Evolutionary conservation across 148 eudicot genomes (phyloP).

Genomic region (Chenopodium berlandieri): DNA sequence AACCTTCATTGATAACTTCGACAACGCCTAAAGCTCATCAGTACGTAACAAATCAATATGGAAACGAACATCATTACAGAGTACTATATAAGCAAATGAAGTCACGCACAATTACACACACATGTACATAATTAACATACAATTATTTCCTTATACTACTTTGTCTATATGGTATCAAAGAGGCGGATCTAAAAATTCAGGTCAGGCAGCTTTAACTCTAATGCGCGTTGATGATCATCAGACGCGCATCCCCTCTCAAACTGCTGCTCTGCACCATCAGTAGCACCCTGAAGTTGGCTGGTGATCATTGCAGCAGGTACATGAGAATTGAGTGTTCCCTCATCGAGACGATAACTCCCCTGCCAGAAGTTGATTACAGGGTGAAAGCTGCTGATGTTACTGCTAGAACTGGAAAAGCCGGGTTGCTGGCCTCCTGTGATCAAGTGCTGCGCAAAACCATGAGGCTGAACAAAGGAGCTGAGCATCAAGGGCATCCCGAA

Average conservation of each 20-base stretch:
- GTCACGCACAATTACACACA: no score
- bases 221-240: conserved; percentile 3
- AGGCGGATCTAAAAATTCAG: conserved; percentile 27
- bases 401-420: not conserved
- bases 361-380: conserved; percentile 16
- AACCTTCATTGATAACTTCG: no score
- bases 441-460: conserved; percentile 8
- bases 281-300: not conserved
- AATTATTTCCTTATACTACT: no score
- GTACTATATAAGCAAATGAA: no score
- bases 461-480: conserved; percentile 6
- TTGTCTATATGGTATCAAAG: not conserved
- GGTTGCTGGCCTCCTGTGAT: not conserved
- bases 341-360: conserved; percentile 16
- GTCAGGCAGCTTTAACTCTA: conserved; percentile 22
- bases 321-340: not conserved
- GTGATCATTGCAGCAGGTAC: not conserved
- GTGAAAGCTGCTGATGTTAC: not conserved
- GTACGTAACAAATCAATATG: no score
- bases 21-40: no score
- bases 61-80: no score
- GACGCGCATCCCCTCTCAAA: not conserved
- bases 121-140: no score
- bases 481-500: not conserved
- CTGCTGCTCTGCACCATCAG: not conserved